Percentiles rank a stretch among this genome's conserved stretches.
Evolutionary conservation across 306 rosid species (phyloP).

Genomic region (Luffa aegyptiaca): DNA sequence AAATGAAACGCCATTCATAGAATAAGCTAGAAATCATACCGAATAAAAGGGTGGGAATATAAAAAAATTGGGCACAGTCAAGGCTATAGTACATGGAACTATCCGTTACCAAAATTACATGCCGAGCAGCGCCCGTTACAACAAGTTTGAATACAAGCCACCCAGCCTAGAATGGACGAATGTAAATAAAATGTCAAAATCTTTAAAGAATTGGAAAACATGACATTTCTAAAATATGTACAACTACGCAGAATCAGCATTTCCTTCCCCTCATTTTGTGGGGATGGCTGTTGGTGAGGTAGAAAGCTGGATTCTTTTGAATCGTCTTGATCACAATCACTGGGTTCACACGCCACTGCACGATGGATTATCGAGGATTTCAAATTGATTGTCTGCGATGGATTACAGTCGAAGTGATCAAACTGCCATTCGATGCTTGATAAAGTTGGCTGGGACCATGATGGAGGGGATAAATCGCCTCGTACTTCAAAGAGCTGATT

Average conservation of each 20-base stretch:
- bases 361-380: not conserved
- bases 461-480: not conserved
- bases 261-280: constrained; percentile 8
- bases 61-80: not conserved
- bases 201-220: not conserved
- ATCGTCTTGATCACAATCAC: not conserved
- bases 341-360: not conserved
- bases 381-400: not conserved
- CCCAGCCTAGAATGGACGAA: not conserved
- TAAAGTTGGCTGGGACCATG: not conserved
- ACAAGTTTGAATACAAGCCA: not conserved
- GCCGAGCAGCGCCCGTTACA: not conserved
- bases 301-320: not conserved
- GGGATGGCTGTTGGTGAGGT: not conserved
- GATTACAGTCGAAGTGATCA: not conserved
- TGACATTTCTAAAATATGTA: not conserved
- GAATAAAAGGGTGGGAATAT: not conserved
- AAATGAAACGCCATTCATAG: not conserved
- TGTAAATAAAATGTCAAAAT: not conserved
- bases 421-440: not conserved
- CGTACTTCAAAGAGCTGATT: not conserved
- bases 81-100: not conserved
- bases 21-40: not conserved
- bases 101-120: not conserved
- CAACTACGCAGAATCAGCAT: constrained; percentile 2